Evolutionary conservation across 768 basidiomycete genomes (phyloP).

Genomic region (Pleurotus djamor): DNA sequence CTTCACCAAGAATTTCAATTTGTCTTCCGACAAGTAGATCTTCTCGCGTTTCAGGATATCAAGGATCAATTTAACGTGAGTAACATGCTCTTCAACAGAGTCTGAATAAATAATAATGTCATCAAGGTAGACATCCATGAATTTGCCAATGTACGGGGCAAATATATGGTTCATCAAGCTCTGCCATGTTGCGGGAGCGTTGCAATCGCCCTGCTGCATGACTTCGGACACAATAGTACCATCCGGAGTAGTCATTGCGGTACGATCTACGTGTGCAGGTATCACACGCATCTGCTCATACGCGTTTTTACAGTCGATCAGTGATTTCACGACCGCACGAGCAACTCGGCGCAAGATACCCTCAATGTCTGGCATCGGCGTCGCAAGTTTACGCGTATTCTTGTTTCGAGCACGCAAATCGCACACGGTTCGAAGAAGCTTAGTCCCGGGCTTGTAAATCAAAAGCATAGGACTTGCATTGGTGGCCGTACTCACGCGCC

Average conservation of each 20-base stretch:
- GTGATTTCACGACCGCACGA: constrained; percentile 19
- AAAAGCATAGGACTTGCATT: constrained; percentile 1
- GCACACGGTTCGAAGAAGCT: constrained; percentile 28
- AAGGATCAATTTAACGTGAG: constrained; percentile 24
- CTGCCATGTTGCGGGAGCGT: constrained; percentile 33
- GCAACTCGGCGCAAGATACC: constrained; percentile 30
- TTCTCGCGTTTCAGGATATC: constrained; percentile 16
- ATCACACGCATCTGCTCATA: constrained; percentile 34
- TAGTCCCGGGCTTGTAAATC: constrained; percentile 19
- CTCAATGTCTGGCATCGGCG: constrained; percentile 39
- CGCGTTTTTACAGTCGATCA: constrained; percentile 33
- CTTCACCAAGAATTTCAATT: constrained; percentile 14
- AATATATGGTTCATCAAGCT: constrained; percentile 30
- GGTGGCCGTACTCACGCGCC: constrained; percentile 12
- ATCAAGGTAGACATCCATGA: constrained; percentile 28
- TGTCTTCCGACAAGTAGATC: constrained; percentile 25
- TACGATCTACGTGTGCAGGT: constrained; percentile 18
- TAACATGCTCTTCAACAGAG: constrained; percentile 27
- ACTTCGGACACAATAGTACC: constrained; percentile 25
- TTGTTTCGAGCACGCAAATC: constrained; percentile 32
- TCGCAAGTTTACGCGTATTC: constrained; percentile 31
- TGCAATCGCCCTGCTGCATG: constrained; percentile 25
- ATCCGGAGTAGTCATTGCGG: constrained; percentile 22
- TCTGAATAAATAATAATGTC: constrained; percentile 33
- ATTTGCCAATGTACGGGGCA: constrained; percentile 20